A percentile compares a stretch with the other conserved stretches of the same genome.
Conservation (phyloP, 2,329 filamentous ascomycete genomes). For the Monilinia polystroma region DNA sequence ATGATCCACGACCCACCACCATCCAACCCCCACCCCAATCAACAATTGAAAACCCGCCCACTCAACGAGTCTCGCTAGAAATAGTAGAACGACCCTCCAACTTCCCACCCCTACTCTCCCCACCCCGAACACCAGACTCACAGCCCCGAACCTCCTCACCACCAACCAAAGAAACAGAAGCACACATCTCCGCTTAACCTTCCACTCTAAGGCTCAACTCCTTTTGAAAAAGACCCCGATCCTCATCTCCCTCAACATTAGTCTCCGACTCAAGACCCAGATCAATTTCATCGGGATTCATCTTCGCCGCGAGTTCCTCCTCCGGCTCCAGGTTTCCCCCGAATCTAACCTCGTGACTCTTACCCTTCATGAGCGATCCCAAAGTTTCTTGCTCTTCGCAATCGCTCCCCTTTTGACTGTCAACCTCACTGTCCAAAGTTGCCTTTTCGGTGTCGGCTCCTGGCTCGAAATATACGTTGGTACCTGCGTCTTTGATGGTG, state of each 20-base stretch:
- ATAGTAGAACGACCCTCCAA: too few relatives aligned
- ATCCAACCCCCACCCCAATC: too few relatives aligned
- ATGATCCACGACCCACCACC: too few relatives aligned
- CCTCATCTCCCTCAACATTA: not conserved
- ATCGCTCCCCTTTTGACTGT: not conserved
- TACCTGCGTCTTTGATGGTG: not conserved
- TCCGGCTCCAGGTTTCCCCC: not conserved
- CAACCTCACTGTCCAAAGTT: not conserved
- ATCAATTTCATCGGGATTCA: slow-evolving; percentile 20
- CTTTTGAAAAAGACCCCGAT: slow-evolving; percentile 2
- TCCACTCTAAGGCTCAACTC: not conserved
- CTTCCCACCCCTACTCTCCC: not conserved
- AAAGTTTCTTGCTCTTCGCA: not conserved
- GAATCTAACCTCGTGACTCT: not conserved
- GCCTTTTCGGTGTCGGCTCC: not conserved
- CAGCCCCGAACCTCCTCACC: not conserved
- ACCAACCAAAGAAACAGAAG: not conserved
- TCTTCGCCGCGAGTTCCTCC: not conserved
- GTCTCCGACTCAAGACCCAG: not conserved
- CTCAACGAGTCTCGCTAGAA: too few relatives aligned
- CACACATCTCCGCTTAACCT: not conserved
- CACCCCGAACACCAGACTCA: not conserved
- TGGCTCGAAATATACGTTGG: slow-evolving; percentile 6
- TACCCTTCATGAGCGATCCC: too few relatives aligned
- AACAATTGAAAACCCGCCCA: too few relatives aligned